These are phyloP conservation scores for Knufia fluminis DNA, from an alignment of 2,329 filamentous ascomycete species.

Conservation along the genomic window DNA sequence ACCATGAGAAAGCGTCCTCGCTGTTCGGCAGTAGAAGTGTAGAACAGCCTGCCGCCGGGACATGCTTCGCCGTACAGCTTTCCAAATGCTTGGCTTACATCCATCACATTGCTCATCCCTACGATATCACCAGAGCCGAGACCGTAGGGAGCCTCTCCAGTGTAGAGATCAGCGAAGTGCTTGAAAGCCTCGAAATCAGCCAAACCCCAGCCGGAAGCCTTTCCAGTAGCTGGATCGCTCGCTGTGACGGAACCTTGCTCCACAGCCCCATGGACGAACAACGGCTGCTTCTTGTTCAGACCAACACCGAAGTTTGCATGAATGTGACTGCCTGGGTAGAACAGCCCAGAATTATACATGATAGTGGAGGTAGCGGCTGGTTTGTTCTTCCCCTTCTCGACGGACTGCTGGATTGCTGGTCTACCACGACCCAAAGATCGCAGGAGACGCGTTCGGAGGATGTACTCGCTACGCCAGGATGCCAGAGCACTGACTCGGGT, in stretches of 20 bases:
- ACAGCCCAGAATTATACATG: conserved; percentile 77
- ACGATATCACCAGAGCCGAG: conserved; percentile 66
- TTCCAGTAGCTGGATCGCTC: conserved; percentile 65
- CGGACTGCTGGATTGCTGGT: conserved; percentile 48
- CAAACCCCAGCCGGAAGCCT: conserved; percentile 76
- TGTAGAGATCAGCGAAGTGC: conserved; percentile 69
- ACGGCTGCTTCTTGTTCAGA: conserved; percentile 59
- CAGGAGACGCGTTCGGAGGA: conserved; percentile 73
- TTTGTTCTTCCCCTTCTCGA: conserved; percentile 46
- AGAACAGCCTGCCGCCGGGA: conserved; percentile 72
- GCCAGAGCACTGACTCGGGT: conserved; percentile 70
- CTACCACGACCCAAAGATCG: conserved; percentile 75
- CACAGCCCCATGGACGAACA: conserved; percentile 73
- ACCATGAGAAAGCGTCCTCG: conserved; percentile 64
- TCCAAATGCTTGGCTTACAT: conserved; percentile 77
- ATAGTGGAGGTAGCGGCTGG: conserved; percentile 61
- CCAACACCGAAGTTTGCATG: conserved; percentile 66
- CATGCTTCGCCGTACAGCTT: conserved; percentile 78
- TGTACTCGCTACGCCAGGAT: conserved; percentile 96
- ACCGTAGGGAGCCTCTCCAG: conserved; percentile 66
- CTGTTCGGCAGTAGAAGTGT: conserved; percentile 63
- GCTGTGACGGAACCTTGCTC: conserved; percentile 69
- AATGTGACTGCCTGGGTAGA: conserved; percentile 68
- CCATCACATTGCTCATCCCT: conserved; percentile 76
- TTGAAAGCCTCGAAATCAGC: conserved; percentile 64